Percentiles rank a stretch among this genome's conserved stretches.
Conservation (phyloP, 352 stramenopile genomes). For the Globisporangium takayamanum region DNA sequence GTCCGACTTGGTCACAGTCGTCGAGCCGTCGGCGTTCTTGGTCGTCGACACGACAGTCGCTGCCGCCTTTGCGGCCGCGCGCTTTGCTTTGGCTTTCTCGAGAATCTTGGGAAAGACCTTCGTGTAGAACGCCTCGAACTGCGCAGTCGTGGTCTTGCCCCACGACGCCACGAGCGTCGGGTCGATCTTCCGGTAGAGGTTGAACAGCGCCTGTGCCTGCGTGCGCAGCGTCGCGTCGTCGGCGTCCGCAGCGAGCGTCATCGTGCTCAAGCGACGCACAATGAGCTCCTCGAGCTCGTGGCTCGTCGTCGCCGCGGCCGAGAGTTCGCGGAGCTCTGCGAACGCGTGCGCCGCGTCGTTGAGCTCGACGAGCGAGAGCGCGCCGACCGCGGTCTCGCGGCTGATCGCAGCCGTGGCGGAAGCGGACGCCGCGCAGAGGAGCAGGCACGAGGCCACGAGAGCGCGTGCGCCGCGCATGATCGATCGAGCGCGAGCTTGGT, state of each 20-base stretch:
- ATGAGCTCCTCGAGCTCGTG: slow-evolving; percentile 34
- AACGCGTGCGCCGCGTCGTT: slow-evolving; percentile 6
- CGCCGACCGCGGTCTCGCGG: background rate
- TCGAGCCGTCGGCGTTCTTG: slow-evolving; percentile 16
- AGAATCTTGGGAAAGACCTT: slow-evolving; percentile 58
- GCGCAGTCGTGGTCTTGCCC: slow-evolving; percentile 29
- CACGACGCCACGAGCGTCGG: slow-evolving; percentile 29
- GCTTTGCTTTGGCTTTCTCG: slow-evolving; percentile 20
- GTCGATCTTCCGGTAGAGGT: slow-evolving; percentile 60
- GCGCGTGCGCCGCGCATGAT: slow-evolving; percentile 12
- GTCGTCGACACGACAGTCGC: slow-evolving; percentile 13
- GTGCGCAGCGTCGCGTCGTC: slow-evolving; percentile 24
- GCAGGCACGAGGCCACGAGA: slow-evolving; percentile 12
- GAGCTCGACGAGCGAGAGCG: slow-evolving; percentile 1
- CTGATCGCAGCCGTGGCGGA: background rate
- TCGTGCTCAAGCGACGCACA: slow-evolving; percentile 35
- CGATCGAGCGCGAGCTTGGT: background rate
- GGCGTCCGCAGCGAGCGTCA: slow-evolving; percentile 9
- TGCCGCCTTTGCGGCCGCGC: slow-evolving; percentile 5
- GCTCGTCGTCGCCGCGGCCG: slow-evolving; percentile 13
- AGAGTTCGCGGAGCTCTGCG: slow-evolving; percentile 16
- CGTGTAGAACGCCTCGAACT: slow-evolving; percentile 57
- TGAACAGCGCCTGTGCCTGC: slow-evolving; percentile 50
- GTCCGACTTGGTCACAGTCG: slow-evolving; percentile 13
- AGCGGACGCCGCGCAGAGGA: slow-evolving; percentile 7